A percentile compares a stretch with the other conserved stretches of the same genome.
These are phyloP conservation scores for Aspergillus sclerotiicarbonarius DNA, from an alignment of 495 filamentous ascomycete species.

Conservation along the genomic window DNA sequence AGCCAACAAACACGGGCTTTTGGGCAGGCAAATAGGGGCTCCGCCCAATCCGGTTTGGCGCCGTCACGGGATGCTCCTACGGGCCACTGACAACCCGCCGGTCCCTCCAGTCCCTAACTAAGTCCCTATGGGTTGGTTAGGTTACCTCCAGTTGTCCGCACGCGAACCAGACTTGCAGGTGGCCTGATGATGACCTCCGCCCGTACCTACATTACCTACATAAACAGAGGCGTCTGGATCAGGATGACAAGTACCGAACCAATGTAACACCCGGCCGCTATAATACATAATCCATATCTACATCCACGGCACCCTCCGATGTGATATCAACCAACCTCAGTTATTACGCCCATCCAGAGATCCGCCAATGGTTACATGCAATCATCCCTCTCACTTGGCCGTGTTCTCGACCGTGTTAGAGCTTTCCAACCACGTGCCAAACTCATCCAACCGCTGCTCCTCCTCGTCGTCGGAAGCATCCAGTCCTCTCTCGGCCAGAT, in stretches of 20 bases:
- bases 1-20: slow-evolving; percentile 21
- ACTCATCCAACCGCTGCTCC: slow-evolving; percentile 49
- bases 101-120: too few relatives aligned
- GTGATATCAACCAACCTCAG: slow-evolving; percentile 6
- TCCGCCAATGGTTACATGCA: neutral
- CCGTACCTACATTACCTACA: too few relatives aligned
- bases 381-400: slow-evolving; percentile 18
- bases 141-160: neutral
- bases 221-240: too few relatives aligned
- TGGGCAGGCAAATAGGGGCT: slow-evolving; percentile 27
- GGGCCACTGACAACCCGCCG: neutral
- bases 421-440: slow-evolving; percentile 56
- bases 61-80: slow-evolving; percentile 20
- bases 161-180: slow-evolving; percentile 13
- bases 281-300: too few relatives aligned
- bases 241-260: too few relatives aligned
- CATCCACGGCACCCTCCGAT: too few relatives aligned
- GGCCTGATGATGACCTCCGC: too few relatives aligned
- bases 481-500: slow-evolving; percentile 42
- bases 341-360: neutral
- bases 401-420: slow-evolving; percentile 27
- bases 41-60: slow-evolving; percentile 26
- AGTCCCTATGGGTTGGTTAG: too few relatives aligned
- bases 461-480: slow-evolving; percentile 47
- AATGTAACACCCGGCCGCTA: too few relatives aligned